phyloP scores from a whole-genome alignment of 768 basidiomycete genomes.

The Antrodiella citrinella region DNA sequence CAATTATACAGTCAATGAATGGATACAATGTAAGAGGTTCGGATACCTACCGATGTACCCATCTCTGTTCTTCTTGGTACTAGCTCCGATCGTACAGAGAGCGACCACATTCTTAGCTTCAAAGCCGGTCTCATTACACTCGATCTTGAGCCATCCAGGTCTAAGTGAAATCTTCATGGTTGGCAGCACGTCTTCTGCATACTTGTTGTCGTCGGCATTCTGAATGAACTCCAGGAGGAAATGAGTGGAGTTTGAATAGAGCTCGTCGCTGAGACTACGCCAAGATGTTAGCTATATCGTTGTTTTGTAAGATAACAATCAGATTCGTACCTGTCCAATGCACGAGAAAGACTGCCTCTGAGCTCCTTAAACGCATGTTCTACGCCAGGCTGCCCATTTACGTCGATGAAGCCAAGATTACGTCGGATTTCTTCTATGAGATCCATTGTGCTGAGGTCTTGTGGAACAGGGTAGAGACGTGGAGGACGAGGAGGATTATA shows the following conservation, averaged over 20 bases:
- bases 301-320: not conserved
- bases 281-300: not conserved
- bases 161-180: slow-evolving; percentile 10
- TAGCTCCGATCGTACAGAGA: slow-evolving; percentile 20
- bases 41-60: too few relatives aligned
- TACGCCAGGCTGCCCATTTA: not conserved
- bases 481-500: too few relatives aligned
- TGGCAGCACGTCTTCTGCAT: slow-evolving; percentile 7
- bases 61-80: slow-evolving; percentile 15
- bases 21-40: too few relatives aligned
- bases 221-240: slow-evolving; percentile 22
- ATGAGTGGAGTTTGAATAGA: slow-evolving; percentile 21
- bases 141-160: slow-evolving; percentile 6
- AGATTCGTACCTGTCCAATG: not conserved
- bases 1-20: too few relatives aligned
- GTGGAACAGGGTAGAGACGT: too few relatives aligned
- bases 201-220: slow-evolving; percentile 22
- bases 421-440: not conserved
- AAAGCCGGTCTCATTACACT: slow-evolving; percentile 21
- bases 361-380: not conserved
- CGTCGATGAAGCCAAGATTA: not conserved
- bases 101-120: slow-evolving; percentile 14
- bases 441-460: too few relatives aligned
- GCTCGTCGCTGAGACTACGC: slow-evolving; percentile 15
- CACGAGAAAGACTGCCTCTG: not conserved